Percentiles rank a stretch among this genome's conserved stretches.
Conservation (phyloP, 257 asterid species). For the Buddleja alternifolia region DNA sequence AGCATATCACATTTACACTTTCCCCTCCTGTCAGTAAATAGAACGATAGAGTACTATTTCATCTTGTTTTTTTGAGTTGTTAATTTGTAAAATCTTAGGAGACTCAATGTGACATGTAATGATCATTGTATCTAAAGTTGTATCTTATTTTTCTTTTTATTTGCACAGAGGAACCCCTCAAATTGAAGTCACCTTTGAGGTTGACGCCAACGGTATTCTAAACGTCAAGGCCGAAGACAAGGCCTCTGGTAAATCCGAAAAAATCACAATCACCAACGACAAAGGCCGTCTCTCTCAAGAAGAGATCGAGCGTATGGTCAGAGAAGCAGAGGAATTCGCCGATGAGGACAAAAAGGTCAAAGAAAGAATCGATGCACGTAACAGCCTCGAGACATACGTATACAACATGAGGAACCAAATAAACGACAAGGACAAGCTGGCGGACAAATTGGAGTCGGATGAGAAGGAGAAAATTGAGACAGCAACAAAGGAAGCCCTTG, state of each 20-base stretch:
- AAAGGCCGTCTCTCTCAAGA: slow-evolving; percentile 96
- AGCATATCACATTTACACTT: too few relatives aligned
- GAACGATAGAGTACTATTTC: too few relatives aligned
- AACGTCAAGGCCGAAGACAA: slow-evolving; percentile 97
- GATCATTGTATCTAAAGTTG: not conserved
- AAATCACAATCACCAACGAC: slow-evolving; percentile 95
- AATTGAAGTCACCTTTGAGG: slow-evolving; percentile 94
- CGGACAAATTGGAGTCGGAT: slow-evolving; percentile 78
- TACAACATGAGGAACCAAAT: slow-evolving; percentile 98
- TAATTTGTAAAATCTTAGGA: too few relatives aligned
- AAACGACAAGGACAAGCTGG: slow-evolving; percentile 90
- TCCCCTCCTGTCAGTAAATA: too few relatives aligned
- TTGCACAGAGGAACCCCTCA: slow-evolving; percentile 90
- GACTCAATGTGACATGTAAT: too few relatives aligned
- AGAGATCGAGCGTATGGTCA: slow-evolving; percentile 93
- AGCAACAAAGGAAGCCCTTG: slow-evolving; percentile 88
- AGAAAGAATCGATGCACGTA: slow-evolving; percentile 80
- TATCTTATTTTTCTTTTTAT: slow-evolving; percentile 4
- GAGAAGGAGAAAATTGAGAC: slow-evolving; percentile 97
- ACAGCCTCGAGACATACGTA: slow-evolving; percentile 81
- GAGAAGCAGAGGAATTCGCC: slow-evolving; percentile 89
- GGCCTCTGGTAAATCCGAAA: slow-evolving; percentile 85
- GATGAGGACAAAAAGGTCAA: slow-evolving; percentile 97
- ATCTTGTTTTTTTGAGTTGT: too few relatives aligned
- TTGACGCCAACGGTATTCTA: slow-evolving; percentile 88